Evolutionary conservation across 192 early-diverging fungal genomes (phyloP), one percentile per base, ranked within the genome.

Genomic region (Mortierella hygrophila): DNA sequence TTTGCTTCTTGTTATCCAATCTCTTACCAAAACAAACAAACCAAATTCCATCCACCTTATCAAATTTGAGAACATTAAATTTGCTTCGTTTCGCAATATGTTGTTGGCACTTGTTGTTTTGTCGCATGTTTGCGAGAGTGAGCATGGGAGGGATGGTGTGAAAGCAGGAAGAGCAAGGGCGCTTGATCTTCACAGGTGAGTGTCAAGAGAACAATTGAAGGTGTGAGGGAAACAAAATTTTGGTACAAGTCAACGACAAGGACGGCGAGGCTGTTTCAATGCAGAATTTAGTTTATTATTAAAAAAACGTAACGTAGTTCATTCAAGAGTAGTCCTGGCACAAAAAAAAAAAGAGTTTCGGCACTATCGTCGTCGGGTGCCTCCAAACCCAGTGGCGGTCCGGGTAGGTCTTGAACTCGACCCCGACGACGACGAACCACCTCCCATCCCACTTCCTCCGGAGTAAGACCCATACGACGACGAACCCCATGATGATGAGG

Each of bases 371-470:
- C 82, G 82, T 70, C 77, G 72, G 47, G 86, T 88, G 6, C 81
- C 86, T 70, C 86, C 86, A 82, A 47, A 88, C 1, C 86, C 86
- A 21, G 86, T 79, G 2, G 86, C 73, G 16, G 80, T 29, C 9
- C 85, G 73, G 35, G 74, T 82, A 6, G 80, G 70, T 46, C 42
- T 20, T 37, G 81, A 77, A 1, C 80, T 77, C 20, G 86, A 87
- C 0, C 71, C 41, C 1, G 83, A 75, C 29, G 75, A 68, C 6
- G 72, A 68, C 1, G 78, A 76, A 35, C 74, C 23, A 49, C 79
- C 37, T 71, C 65, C 71, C 35, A 49, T 74, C 44, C 68, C 75
- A 21, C 54, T 68, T 44, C 72, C 75, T 42, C 80, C 80, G 54
- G 63, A 87, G 60, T 63, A 81, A 57, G 52, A 79, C 4, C 63